Percentiles rank a stretch among this genome's conserved stretches.
Evolutionary conservation across 805 yeast species (phyloP).

Genomic region (Lipomyces anomalus): DNA sequence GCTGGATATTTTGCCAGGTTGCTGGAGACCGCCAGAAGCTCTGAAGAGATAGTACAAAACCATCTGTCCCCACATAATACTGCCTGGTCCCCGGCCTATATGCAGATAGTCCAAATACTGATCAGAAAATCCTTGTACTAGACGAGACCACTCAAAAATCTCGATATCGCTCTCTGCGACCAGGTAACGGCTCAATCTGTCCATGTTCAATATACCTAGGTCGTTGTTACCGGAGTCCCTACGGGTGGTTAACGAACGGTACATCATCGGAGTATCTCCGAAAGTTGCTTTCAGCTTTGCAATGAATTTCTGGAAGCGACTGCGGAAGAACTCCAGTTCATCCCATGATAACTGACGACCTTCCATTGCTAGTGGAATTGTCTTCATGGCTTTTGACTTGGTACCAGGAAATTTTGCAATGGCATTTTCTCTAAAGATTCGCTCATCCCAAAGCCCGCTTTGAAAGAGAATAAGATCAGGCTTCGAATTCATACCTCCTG

Average conservation of each 20-base stretch:
- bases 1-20: conserved; percentile 7
- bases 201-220: conserved; percentile 13
- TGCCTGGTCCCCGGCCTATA: conserved; percentile 8
- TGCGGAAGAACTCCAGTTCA: conserved; percentile 16
- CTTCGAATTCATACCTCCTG: too few relatives aligned
- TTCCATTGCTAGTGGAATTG: too few relatives aligned
- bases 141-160: conserved; percentile 19
- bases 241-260: conserved; percentile 17
- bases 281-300: conserved; percentile 5
- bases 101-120: conserved; percentile 17
- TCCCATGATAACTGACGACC: conserved; percentile 22
- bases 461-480: conserved; percentile 18
- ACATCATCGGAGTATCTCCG: conserved; percentile 17
- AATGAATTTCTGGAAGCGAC: conserved; percentile 14
- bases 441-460: conserved; percentile 23
- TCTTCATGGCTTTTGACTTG: too few relatives aligned
- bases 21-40: conserved; percentile 18
- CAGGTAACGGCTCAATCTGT: conserved; percentile 14
- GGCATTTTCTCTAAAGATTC: conserved; percentile 15
- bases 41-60: conserved; percentile 18
- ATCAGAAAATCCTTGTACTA: conserved; percentile 12
- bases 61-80: conserved; percentile 13
- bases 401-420: too few relatives aligned
- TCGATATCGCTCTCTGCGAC: conserved; percentile 10
- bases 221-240: conserved; percentile 9